A percentile compares a stretch with the other conserved stretches of the same genome.
Conservation (phyloP, 2,329 filamentous ascomycete species). For the Catunica adiposa region DNA sequence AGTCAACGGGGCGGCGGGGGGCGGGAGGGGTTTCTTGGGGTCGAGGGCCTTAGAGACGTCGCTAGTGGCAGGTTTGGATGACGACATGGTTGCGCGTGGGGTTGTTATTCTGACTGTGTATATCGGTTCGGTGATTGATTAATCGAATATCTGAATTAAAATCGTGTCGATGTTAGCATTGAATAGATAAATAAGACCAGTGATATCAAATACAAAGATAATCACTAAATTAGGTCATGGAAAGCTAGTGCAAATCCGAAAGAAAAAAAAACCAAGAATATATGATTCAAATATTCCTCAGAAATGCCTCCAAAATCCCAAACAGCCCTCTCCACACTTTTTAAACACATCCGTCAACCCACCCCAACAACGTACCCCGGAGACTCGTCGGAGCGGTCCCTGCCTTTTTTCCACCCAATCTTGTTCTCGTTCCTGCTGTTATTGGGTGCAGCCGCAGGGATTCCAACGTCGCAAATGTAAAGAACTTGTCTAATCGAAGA, state of each 20-base stretch:
- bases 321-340: neutral
- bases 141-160: too few species aligned
- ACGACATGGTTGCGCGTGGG: neutral
- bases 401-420: neutral
- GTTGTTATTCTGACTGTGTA: neutral
- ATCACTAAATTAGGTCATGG: too few species aligned
- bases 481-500: too few species aligned
- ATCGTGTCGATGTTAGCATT: too few species aligned
- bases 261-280: too few species aligned
- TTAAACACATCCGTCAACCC: neutral
- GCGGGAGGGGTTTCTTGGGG: slow-evolving; percentile 2
- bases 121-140: too few species aligned
- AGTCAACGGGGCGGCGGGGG: slow-evolving; percentile 16
- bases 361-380: neutral
- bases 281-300: neutral
- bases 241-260: neutral
- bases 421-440: neutral
- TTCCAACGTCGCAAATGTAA: neutral
- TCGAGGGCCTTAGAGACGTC: slow-evolving; percentile 4
- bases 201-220: too few species aligned
- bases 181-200: too few species aligned
- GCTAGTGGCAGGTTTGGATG: neutral
- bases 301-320: neutral
- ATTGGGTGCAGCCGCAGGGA: neutral
- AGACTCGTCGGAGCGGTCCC: neutral